Conservation (phyloP, 2,329 filamentous ascomycete genomes). For the Fusarium sarcochroum region DNA sequence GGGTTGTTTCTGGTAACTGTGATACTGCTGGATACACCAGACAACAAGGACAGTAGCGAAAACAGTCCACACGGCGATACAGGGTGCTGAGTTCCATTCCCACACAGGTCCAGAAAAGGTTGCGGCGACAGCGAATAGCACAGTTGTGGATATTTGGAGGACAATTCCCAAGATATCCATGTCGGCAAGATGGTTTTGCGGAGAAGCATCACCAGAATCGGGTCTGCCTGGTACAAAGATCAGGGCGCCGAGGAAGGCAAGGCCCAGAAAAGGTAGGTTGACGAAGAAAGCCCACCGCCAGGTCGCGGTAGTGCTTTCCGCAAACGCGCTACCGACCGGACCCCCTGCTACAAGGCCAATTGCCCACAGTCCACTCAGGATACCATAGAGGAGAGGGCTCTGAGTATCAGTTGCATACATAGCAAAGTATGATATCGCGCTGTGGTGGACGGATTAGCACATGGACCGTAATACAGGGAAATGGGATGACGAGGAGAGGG, state of each 20-base stretch:
- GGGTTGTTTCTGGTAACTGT: not conserved
- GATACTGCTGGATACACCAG: not conserved
- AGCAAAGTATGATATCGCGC: not conserved
- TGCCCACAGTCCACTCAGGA: conserved; percentile 5
- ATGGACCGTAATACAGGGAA: no score
- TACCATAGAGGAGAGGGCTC: not conserved
- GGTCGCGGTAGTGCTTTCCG: conserved; percentile 52
- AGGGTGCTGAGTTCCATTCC: conserved; percentile 1
- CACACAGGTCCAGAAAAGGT: conserved; percentile 11
- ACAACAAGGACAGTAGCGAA: not conserved
- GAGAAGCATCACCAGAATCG: not conserved
- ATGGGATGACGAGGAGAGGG: no score
- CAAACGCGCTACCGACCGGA: conserved; percentile 42
- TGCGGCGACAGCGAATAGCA: conserved; percentile 5
- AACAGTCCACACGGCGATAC: not conserved
- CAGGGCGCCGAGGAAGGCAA: conserved; percentile 57
- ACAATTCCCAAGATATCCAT: not conserved
- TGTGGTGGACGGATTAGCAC: not conserved
- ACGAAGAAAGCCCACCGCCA: conserved; percentile 68
- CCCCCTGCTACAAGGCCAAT: conserved; percentile 6
- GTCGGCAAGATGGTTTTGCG: conserved; percentile 34
- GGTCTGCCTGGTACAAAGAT: conserved; percentile 51
- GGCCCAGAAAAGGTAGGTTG: conserved; percentile 61
- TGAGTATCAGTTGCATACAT: not conserved
- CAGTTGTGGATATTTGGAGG: not conserved